A percentile compares a stretch with the other conserved stretches of the same genome.
phyloP scores from a whole-genome alignment of 352 stramenopile species.

The Phytophthora melonis region DNA sequence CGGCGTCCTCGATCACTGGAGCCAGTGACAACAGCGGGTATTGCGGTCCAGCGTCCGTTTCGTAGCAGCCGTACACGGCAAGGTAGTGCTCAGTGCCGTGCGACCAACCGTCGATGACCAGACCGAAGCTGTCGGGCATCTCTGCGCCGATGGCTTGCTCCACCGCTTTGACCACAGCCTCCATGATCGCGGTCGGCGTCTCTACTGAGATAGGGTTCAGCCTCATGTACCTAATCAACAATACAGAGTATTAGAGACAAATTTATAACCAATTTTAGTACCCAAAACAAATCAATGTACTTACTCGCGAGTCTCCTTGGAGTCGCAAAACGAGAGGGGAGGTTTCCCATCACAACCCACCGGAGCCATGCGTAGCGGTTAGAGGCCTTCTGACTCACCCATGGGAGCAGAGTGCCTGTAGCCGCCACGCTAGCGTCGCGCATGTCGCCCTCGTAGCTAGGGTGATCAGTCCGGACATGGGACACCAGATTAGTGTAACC shows the following conservation, averaged over 20 bases:
- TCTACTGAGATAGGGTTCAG: neutral
- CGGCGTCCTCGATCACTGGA: constrained; percentile 18
- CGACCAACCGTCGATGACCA: constrained; percentile 5
- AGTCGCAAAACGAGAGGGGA: constrained; percentile 16
- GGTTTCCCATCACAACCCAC: constrained; percentile 14
- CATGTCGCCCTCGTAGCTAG: constrained; percentile 1
- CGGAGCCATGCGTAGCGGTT: constrained; percentile 16
- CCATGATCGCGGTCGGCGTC: neutral
- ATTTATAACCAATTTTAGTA: neutral
- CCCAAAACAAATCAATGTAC: constrained; percentile 1
- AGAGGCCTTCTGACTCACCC: constrained; percentile 15
- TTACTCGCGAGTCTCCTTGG: constrained; percentile 17
- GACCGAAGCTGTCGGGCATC: constrained; percentile 1
- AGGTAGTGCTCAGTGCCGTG: constrained; percentile 5
- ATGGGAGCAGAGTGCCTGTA: neutral
- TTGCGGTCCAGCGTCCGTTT: constrained; percentile 6
- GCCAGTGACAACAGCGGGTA: constrained; percentile 22
- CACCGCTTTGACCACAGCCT: neutral
- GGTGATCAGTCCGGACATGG: neutral
- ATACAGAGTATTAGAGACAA: neutral
- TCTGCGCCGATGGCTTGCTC: constrained; percentile 3
- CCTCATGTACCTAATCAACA: constrained; percentile 15
- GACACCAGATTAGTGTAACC: constrained; percentile 1
- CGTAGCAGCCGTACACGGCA: constrained; percentile 1
- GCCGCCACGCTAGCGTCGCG: constrained; percentile 10